Base-by-base conservation (phyloP, 345 rosid genomes). In the Gossypium longicalyx region DNA sequence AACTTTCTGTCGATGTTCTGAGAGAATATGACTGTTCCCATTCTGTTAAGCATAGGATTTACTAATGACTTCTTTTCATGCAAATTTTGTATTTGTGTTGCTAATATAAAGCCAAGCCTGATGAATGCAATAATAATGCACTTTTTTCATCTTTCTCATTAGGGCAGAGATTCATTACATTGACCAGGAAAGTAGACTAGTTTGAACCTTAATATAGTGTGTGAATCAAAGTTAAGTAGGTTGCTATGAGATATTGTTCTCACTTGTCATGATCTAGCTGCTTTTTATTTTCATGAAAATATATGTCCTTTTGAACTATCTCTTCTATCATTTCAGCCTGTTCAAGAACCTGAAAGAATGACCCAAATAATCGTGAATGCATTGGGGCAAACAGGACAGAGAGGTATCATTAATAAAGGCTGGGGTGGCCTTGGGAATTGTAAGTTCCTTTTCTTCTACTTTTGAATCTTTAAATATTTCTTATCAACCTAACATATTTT, bases 331-430 rank as follows among this genome's bases (percentile, higher is more conserved):
- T 78, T 65, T 72, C 83, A 89, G 93, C 93, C 91, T 22, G 86
- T 89, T 80, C 83, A 86, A 89, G 82, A 87, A 81, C 91, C 91
- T 34, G 82, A 77, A 77, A 83, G 82, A 83, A 85, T 89, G 93
- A 89, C 93, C 57, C 82, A 85, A 62, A 80, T 79, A 72, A 89
- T 89, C 56, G 85, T 89, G 19, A 45, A 70, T 62, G 90, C 91
- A 53, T 78, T 89, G 77, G 86, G 87, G 76, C 47, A 13, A 17
- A 89, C 93, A 59, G 76, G 81, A 52, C 89, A 87, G 78, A 87
- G 93, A 78, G 93, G 91, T 78, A 86, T 89, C 84, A 96, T 96
- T 72, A 93, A 93, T 81, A 93, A 91, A 87, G 99, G 99, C 68
- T 96, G 99, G 99, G 89, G 93, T 61, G 93, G 93, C 76, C 91